phyloP scores from a whole-genome alignment of 345 rosid genomes.

The Mallotus nudiflorus region DNA sequence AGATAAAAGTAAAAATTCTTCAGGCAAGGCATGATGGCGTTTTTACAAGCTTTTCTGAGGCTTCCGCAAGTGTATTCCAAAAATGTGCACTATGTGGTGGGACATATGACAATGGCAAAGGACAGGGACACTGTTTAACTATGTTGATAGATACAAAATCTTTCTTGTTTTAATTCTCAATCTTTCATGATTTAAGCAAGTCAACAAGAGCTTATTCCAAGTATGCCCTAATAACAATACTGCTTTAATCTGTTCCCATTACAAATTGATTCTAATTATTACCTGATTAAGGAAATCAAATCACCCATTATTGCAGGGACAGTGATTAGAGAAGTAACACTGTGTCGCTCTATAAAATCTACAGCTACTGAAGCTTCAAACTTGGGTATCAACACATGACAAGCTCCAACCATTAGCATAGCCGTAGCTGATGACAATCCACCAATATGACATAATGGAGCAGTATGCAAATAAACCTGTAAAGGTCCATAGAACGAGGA shows the following conservation, averaged over 20 bases:
- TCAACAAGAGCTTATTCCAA: too few relatives aligned
- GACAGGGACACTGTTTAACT: too few relatives aligned
- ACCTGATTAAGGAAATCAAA: slow-evolving; percentile 55
- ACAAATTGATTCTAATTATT: slow-evolving; percentile 11
- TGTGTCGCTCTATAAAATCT: slow-evolving; percentile 48
- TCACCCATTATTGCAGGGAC: slow-evolving; percentile 85
- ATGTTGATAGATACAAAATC: too few relatives aligned
- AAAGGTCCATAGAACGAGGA: slow-evolving; percentile 20
- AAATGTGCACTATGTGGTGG: too few relatives aligned
- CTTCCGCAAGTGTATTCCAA: too few relatives aligned
- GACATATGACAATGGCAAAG: too few relatives aligned
- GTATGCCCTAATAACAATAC: too few relatives aligned
- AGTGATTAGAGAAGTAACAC: slow-evolving; percentile 76
- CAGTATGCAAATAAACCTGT: slow-evolving; percentile 85
- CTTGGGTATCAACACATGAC: slow-evolving; percentile 73
- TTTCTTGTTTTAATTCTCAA: too few relatives aligned
- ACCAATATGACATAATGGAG: slow-evolving; percentile 86
- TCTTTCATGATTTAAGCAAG: too few relatives aligned
- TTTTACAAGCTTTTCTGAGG: not conserved
- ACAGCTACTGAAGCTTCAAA: slow-evolving; percentile 61
- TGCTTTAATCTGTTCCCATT: too few relatives aligned
- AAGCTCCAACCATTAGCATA: slow-evolving; percentile 88
- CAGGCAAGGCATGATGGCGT: not conserved
- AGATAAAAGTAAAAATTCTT: not conserved
- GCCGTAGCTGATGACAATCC: slow-evolving; percentile 86